These are phyloP conservation scores for Articulospora tetracladia DNA, from an alignment of 495 filamentous ascomycete species.

Conservation along the genomic window DNA sequence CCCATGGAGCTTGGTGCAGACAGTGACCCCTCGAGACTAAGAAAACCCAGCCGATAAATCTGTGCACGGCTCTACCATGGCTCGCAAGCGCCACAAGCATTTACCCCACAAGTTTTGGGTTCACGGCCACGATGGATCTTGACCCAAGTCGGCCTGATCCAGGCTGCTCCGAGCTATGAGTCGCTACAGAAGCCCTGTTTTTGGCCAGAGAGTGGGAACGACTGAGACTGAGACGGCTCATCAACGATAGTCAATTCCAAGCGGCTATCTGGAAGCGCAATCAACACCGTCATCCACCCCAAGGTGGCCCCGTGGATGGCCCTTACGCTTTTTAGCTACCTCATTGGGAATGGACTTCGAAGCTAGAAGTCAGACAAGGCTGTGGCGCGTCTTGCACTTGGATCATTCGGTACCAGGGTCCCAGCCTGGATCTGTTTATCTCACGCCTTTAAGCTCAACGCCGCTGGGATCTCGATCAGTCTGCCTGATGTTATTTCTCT, in stretches of 20 bases:
- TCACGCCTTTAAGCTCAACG: not conserved
- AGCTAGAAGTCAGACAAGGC: not conserved
- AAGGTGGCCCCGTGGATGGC: not conserved
- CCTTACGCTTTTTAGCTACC: not conserved
- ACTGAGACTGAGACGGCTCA: not conserved
- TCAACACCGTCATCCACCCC: not conserved
- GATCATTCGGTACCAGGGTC: not conserved
- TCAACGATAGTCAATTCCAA: not conserved
- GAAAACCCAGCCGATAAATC: not conserved
- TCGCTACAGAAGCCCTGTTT: not conserved
- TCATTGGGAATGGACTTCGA: not conserved
- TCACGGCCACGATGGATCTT: not conserved
- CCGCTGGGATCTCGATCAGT: not conserved
- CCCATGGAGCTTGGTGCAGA: not conserved
- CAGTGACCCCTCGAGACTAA: not conserved
- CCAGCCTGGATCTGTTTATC: not conserved
- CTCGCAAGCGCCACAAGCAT: slow-evolving; percentile 1
- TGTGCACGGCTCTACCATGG: not conserved
- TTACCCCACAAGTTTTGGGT: slow-evolving; percentile 6
- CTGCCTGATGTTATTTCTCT: not conserved
- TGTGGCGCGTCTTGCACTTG: not conserved
- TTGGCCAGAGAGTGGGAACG: not conserved
- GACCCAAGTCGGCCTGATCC: not conserved
- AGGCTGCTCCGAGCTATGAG: not conserved
- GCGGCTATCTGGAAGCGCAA: not conserved